Conservation (phyloP, 495 filamentous ascomycete species). For the Penicillium maclennaniae region DNA sequence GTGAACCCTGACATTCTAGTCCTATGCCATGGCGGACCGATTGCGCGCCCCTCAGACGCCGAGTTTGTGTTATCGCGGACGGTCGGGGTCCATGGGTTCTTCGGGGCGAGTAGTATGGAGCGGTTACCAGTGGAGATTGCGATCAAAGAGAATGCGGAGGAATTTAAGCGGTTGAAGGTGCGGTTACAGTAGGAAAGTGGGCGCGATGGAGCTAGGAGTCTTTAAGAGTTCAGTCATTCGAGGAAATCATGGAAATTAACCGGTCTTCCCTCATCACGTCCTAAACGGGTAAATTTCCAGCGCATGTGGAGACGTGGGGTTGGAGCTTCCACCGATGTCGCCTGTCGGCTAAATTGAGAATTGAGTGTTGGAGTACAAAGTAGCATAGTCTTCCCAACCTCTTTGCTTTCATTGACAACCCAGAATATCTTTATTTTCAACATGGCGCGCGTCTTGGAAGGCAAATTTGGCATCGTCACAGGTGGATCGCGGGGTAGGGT, state of each 20-base stretch:
- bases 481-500: constrained; percentile 66
- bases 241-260: constrained; percentile 9
- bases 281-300: constrained; percentile 25
- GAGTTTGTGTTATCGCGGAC: constrained; percentile 56
- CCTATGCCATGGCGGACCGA: constrained; percentile 66
- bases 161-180: constrained; percentile 52
- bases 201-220: neutral
- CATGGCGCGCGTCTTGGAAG: constrained; percentile 45
- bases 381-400: neutral
- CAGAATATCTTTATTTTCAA: constrained; percentile 1
- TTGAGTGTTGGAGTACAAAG: constrained; percentile 7
- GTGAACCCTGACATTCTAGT: constrained; percentile 58
- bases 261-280: constrained; percentile 9
- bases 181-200: constrained; percentile 4
- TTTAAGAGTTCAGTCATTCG: too few relatives aligned
- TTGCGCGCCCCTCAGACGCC: constrained; percentile 59
- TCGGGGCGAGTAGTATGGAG: constrained; percentile 69
- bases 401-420: neutral
- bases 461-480: constrained; percentile 74
- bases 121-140: constrained; percentile 65
- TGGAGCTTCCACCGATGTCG: constrained; percentile 6
- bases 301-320: constrained; percentile 17
- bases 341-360: constrained; percentile 22
- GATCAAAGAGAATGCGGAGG: constrained; percentile 55
- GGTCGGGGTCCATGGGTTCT: constrained; percentile 65